Conservation (phyloP, 371 early-diverging fungal genomes). For the Hamiltosporidium tvaerminnensis region DNA sequence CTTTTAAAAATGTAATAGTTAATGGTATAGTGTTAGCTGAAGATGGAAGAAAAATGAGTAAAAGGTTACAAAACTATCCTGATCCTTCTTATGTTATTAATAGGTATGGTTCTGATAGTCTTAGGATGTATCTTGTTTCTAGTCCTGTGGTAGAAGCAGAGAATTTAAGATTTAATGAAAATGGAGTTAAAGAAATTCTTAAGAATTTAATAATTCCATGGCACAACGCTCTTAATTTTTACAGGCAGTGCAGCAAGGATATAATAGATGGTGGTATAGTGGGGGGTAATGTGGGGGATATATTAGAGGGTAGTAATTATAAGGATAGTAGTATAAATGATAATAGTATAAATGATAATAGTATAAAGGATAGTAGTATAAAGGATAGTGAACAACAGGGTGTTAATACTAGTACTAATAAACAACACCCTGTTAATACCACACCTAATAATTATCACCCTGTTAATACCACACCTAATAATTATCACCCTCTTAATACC, state of each 20-base stretch:
- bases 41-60: constrained; percentile 99
- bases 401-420: too few relatives aligned
- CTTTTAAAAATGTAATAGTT: constrained; percentile 95
- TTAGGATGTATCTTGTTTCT: constrained; percentile 82
- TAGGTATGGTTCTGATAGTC: constrained; percentile 86
- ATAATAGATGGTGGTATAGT: constrained; percentile 12
- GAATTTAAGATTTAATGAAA: constrained; percentile 82
- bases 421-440: too few relatives aligned
- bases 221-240: constrained; percentile 94
- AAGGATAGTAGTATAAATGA: too few relatives aligned
- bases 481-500: too few relatives aligned
- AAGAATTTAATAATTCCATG: constrained; percentile 88
- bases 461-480: too few relatives aligned
- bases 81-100: constrained; percentile 73
- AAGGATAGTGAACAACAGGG: too few relatives aligned
- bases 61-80: constrained; percentile 97
- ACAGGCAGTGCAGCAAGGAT: constrained; percentile 67
- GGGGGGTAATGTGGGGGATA: constrained; percentile 18
- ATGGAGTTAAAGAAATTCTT: constrained; percentile 85
- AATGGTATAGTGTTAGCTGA: constrained; percentile 90
- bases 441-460: too few relatives aligned
- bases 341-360: too few relatives aligned
- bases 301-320: too few relatives aligned
- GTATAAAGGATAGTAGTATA: too few relatives aligned
- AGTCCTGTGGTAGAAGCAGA: constrained; percentile 97